Base-by-base conservation (phyloP, 441 rosid species). In the Gossypium laxum region DNA sequence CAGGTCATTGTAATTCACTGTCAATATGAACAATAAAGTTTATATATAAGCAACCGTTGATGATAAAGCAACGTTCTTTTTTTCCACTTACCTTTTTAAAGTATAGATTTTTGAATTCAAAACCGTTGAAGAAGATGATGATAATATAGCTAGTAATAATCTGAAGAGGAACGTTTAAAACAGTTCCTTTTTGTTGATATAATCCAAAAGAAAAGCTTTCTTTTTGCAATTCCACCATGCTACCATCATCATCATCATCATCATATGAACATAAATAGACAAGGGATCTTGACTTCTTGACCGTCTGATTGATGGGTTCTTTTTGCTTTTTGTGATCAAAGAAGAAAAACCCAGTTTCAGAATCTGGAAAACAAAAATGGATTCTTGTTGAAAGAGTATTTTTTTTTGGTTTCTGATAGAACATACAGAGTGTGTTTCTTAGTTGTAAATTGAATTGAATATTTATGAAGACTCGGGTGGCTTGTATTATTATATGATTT, bases 1-100 rank as follows among this genome's bases (percentile, higher is more conserved):
- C 24, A 48, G 55, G 85, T 80, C 81, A 67, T 80, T 84, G 76
- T 64, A 71, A 80, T 76, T 65, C 77, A 54, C 75, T 71, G 76
- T 74, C 45, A 48, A 61, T 50, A 55, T 69, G 66, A 50, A 50
- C 73, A 55, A 81, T 69, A 75, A 74, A 54, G 61, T 51, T 63
- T 21, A 63, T 52, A 32, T 28, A 17, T 4, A 52, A 6, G 32
- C 61, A 30, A 24, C 26, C 61, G 61, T 24, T 24, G 17, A 22
- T 22, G 61, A 57, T 74, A 83, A 81, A 74, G 85, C 82, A 86
- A 86, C 86, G 82, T 84, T 75, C 83, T 77, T 56, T 74, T 75
- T 57, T 75, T 28, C 30, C 70, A 67, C 60, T 82, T 76, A 86
- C 90, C 86, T 89, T 83, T 78, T 24, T 32, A 24, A 26, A 24